Percentiles rank a stretch among this genome's conserved stretches.
phyloP scores from a whole-genome alignment of 495 filamentous ascomycete genomes.

The Parathielavia hyrcaniae region DNA sequence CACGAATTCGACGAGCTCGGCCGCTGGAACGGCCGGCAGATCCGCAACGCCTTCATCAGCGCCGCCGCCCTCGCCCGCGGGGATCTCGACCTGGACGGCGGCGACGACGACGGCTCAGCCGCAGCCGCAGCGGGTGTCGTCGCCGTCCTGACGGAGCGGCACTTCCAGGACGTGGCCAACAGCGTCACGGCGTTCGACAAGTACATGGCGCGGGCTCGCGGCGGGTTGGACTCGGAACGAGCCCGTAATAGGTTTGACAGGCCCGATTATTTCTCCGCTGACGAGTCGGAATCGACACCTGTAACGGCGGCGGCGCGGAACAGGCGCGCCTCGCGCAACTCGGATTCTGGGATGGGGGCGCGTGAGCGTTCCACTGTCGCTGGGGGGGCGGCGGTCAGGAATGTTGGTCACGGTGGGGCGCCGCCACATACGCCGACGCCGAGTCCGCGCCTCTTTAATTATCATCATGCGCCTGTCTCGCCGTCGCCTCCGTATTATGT shows the following conservation, averaged over 20 bases:
- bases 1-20: constrained; percentile 19
- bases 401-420: neutral
- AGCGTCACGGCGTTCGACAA: neutral
- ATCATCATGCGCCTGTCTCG: neutral
- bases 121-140: neutral
- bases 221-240: neutral
- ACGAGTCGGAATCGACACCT: neutral
- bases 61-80: neutral
- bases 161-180: neutral
- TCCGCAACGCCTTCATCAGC: constrained; percentile 31
- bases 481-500: neutral
- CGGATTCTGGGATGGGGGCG: neutral
- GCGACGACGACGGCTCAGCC: neutral
- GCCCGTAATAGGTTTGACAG: neutral
- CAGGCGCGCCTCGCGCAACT: neutral
- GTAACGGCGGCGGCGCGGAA: neutral
- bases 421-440: neutral
- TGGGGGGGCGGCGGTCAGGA: neutral
- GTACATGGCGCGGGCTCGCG: neutral
- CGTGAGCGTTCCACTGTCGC: no score
- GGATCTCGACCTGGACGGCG: neutral
- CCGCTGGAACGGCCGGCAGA: constrained; percentile 36
- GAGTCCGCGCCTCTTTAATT: neutral
- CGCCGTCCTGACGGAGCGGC: neutral
- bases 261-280: neutral